Evolutionary conservation across 257 asterid species (phyloP).

Genomic region (Solanum chaucha): DNA sequence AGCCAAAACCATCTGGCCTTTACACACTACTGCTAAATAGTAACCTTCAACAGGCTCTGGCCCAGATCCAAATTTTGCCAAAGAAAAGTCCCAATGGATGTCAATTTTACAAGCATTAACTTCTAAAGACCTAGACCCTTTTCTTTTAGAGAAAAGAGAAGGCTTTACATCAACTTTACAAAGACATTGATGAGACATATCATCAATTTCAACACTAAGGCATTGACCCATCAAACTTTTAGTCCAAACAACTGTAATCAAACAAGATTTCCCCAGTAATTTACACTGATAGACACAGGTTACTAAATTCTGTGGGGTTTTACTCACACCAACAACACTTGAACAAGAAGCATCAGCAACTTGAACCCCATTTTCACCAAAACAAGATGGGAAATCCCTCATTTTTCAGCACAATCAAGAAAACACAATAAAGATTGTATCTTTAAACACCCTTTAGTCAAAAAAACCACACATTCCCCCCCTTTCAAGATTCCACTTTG

Average conservation of each 20-base stretch:
- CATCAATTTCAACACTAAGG: conserved; percentile 69
- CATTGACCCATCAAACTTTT: conserved; percentile 88
- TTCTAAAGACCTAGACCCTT: conserved; percentile 60
- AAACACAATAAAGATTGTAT: neutral
- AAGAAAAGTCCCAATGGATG: conserved; percentile 71
- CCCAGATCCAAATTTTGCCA: conserved; percentile 74
- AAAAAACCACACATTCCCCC: neutral
- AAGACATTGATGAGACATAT: conserved; percentile 63
- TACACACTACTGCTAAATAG: conserved; percentile 53
- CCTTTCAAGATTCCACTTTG: neutral
- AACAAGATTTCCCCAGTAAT: conserved; percentile 59
- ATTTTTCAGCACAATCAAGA: conserved; percentile 21
- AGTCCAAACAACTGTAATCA: conserved; percentile 64
- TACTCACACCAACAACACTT: conserved; percentile 29
- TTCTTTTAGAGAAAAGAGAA: conserved; percentile 71
- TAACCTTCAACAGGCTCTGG: conserved; percentile 84
- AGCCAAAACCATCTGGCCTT: conserved; percentile 53
- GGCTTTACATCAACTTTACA: conserved; percentile 84
- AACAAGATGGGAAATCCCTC: conserved; percentile 98
- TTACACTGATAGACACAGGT: conserved; percentile 58
- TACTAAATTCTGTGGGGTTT: conserved; percentile 63
- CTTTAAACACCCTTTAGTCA: neutral
- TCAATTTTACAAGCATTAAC: conserved; percentile 49
- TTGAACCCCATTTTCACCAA: conserved; percentile 92
- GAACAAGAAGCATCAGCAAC: conserved; percentile 93